Evolutionary conservation across 805 yeast species (phyloP).

Genomic region (Zygosaccharomyces siamensis): DNA sequence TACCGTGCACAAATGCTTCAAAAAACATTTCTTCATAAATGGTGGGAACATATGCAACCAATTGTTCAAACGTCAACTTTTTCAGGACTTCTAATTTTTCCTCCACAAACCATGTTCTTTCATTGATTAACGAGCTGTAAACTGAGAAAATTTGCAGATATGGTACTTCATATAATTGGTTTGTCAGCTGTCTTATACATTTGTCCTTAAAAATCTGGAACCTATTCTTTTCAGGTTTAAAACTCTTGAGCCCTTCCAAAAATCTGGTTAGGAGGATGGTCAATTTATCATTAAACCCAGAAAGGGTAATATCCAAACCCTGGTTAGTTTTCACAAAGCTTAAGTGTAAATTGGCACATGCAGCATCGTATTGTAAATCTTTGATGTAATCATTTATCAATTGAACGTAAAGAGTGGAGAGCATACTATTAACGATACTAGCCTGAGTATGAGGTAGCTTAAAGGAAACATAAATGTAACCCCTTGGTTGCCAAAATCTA

Average conservation of each 20-base stretch:
- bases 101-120: conserved; percentile 58
- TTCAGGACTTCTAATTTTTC: conserved; percentile 53
- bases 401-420: conserved; percentile 61
- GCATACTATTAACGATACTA: conserved; percentile 54
- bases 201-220: conserved; percentile 66
- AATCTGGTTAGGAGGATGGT: conserved; percentile 57
- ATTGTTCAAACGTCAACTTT: conserved; percentile 44
- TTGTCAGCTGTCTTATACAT: conserved; percentile 54
- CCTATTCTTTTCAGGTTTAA: conserved; percentile 49
- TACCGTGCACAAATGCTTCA: conserved; percentile 78
- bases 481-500: conserved; percentile 83
- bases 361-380: conserved; percentile 78
- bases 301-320: conserved; percentile 62
- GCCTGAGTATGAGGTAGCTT: conserved; percentile 59
- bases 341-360: conserved; percentile 68
- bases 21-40: conserved; percentile 56
- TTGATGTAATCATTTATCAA: conserved; percentile 65
- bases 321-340: conserved; percentile 56
- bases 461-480: conserved; percentile 58
- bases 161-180: conserved; percentile 69
- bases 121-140: conserved; percentile 62
- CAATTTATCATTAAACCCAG: conserved; percentile 83
- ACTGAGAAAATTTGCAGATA: conserved; percentile 69
- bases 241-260: conserved; percentile 47
- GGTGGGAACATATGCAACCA: conserved; percentile 47